phyloP scores from a whole-genome alignment of 768 basidiomycete genomes.

The Leccinum variicolor region DNA sequence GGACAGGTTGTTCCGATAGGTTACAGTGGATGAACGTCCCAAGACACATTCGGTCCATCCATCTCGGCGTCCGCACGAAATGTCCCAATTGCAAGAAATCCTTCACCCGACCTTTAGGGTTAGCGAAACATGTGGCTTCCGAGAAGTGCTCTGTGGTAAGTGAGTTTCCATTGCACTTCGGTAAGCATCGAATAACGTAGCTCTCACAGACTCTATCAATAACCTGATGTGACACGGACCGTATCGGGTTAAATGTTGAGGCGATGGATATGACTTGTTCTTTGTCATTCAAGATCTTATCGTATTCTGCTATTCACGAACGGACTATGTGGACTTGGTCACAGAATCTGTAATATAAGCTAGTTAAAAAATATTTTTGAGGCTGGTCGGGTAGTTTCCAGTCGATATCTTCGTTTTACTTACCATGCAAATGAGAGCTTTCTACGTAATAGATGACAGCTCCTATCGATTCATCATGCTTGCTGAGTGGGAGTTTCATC shows the following conservation, averaged over 20 bases:
- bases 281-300: background rate
- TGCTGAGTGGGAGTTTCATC: background rate
- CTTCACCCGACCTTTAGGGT: conserved; percentile 10
- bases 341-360: background rate
- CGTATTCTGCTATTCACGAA: background rate
- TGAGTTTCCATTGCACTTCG: background rate
- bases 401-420: background rate
- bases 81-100: conserved; percentile 8
- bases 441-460: background rate
- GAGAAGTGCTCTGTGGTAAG: conserved; percentile 3
- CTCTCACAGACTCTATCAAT: background rate
- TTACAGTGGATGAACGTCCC: conserved; percentile 10
- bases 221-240: background rate
- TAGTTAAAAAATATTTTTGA: background rate
- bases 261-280: background rate
- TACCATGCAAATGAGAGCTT: background rate
- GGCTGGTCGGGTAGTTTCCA: background rate
- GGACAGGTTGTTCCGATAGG: conserved; percentile 3
- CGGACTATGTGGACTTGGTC: background rate
- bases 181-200: background rate
- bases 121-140: conserved; percentile 10
- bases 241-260: background rate
- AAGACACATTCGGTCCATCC: conserved; percentile 9
- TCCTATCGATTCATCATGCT: background rate
- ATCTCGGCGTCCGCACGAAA: conserved; percentile 5